Evolutionary conservation across 2,329 filamentous ascomycete genomes (phyloP).

Genomic region (Orbilia oligospora): DNA sequence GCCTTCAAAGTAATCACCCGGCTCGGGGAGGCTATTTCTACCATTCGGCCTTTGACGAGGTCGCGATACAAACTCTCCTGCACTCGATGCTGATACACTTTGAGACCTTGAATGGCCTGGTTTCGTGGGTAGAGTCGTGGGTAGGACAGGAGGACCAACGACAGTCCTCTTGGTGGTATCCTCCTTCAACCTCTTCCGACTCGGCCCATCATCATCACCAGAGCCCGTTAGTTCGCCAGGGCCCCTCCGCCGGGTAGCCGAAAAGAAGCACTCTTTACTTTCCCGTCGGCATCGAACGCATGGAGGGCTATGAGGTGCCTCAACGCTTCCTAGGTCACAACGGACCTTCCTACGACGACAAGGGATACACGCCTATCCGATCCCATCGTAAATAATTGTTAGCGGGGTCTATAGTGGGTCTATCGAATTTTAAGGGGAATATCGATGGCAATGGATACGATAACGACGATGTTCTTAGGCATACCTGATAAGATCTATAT

Average conservation of each 20-base stretch:
- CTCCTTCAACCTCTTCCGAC: conserved; percentile 60
- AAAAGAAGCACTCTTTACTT: conserved; percentile 97
- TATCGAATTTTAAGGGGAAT: conserved; percentile 5
- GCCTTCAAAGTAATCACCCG: conserved; percentile 67
- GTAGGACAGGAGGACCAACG: conserved; percentile 54
- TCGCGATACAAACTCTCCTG: conserved; percentile 65
- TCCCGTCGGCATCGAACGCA: conserved; percentile 94
- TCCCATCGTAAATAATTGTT: conserved; percentile 13
- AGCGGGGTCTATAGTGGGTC: conserved; percentile 19
- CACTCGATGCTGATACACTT: conserved; percentile 47
- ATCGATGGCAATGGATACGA: neutral
- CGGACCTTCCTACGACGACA: conserved; percentile 73
- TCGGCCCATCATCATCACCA: conserved; percentile 66
- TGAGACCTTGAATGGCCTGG: conserved; percentile 64
- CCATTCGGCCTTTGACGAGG: conserved; percentile 73
- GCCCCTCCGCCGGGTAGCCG: conserved; percentile 90
- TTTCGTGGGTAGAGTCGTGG: conserved; percentile 70
- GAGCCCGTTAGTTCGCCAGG: conserved; percentile 73
- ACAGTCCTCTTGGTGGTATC: conserved; percentile 46
- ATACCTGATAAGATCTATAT: conserved; percentile 60
- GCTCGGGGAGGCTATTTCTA: conserved; percentile 75
- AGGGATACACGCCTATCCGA: conserved; percentile 68
- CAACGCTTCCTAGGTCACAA: conserved; percentile 79
- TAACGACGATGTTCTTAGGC: conserved; percentile 1
- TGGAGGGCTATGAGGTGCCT: conserved; percentile 92